Conservation (phyloP, 2,329 filamentous ascomycete genomes). For the Fusarium continuum region DNA sequence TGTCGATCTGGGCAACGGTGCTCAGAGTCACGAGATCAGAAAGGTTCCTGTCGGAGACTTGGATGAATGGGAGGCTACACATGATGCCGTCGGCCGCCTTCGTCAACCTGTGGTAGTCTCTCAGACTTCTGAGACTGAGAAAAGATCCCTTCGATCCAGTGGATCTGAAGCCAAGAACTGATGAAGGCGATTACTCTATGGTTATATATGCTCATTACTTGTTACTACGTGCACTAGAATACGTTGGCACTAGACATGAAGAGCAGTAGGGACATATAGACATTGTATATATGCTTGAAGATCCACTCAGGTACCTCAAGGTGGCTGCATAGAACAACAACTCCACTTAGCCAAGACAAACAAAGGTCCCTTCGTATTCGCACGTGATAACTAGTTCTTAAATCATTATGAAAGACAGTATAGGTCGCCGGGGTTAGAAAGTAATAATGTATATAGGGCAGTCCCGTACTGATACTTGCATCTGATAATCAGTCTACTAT, state of each 20-base stretch:
- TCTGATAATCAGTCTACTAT: too few relatives aligned
- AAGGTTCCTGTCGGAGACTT: conserved; percentile 63
- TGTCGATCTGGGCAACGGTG: conserved; percentile 53
- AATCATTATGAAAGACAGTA: background rate
- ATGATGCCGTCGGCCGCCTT: conserved; percentile 58
- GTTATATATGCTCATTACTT: background rate
- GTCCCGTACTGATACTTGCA: too few relatives aligned
- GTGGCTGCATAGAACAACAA: background rate
- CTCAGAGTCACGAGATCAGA: conserved; percentile 57
- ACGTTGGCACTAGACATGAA: background rate
- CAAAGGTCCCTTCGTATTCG: background rate
- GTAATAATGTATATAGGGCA: too few relatives aligned
- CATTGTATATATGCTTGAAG: background rate
- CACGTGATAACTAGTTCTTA: background rate
- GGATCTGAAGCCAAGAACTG: background rate
- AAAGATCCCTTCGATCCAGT: background rate
- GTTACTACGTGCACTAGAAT: background rate
- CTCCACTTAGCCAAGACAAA: background rate
- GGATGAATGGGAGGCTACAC: conserved; percentile 63
- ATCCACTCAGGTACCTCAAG: background rate
- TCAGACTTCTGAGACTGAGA: background rate
- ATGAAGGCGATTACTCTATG: background rate
- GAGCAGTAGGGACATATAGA: background rate
- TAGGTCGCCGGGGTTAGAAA: too few relatives aligned
- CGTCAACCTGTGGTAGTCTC: background rate